Evolutionary conservation across 1,284 basidiomycete genomes (phyloP).

Genomic region (Sanghuangporus weigelae): DNA sequence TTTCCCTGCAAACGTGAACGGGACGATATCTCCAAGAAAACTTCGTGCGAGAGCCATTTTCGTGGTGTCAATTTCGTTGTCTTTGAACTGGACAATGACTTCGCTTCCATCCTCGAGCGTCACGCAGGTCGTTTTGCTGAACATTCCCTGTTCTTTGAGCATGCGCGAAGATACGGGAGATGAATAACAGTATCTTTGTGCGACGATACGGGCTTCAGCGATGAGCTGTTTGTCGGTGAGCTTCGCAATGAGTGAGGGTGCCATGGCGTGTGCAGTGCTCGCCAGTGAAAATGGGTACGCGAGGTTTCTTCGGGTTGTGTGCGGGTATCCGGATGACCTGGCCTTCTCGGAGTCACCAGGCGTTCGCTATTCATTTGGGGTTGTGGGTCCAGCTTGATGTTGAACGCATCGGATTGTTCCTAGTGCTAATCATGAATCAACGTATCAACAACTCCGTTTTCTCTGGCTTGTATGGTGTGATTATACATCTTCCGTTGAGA

Average conservation of each 20-base stretch:
- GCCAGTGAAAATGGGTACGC: too few species aligned
- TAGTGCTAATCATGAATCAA: too few species aligned
- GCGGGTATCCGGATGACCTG: too few species aligned
- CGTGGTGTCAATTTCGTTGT: not conserved
- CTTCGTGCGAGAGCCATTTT: not conserved
- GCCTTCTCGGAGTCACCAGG: too few species aligned
- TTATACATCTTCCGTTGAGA: too few species aligned
- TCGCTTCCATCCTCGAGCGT: conserved; percentile 2
- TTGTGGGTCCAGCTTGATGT: too few species aligned
- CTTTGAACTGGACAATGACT: not conserved
- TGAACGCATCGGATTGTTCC: too few species aligned
- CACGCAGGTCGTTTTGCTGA: not conserved
- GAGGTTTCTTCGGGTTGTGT: too few species aligned
- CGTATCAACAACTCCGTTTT: too few species aligned
- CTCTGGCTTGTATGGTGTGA: too few species aligned
- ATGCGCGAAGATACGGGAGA: not conserved
- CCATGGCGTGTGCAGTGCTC: not conserved
- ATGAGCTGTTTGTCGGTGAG: not conserved
- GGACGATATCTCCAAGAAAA: not conserved
- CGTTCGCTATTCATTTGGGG: too few species aligned
- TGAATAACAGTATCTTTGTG: not conserved
- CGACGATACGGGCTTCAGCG: not conserved
- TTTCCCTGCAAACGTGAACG: not conserved
- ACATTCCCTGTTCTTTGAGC: not conserved
- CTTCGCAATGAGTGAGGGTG: not conserved